phyloP scores from a whole-genome alignment of 2,329 filamentous ascomycete species.

The Epicoccum nigrum region DNA sequence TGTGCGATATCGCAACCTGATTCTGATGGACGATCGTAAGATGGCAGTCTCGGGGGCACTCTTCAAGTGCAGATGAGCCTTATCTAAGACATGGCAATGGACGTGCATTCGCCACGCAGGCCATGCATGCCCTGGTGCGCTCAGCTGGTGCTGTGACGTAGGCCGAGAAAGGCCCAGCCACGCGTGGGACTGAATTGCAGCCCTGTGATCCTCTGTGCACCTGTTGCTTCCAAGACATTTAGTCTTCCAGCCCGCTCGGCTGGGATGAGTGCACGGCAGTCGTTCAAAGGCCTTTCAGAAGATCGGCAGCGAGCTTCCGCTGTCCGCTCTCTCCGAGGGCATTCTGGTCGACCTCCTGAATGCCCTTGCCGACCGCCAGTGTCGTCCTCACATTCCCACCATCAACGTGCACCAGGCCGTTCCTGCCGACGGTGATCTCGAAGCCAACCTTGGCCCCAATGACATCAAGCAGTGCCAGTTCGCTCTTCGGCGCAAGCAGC shows the following conservation, averaged over 20 bases:
- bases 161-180: no score
- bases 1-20: no score
- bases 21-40: no score
- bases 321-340: slow-evolving; percentile 69
- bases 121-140: no score
- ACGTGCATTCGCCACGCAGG: no score
- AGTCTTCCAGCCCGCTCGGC: background rate
- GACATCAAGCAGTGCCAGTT: slow-evolving; percentile 77
- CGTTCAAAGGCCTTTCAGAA: slow-evolving; percentile 58
- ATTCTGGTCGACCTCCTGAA: slow-evolving; percentile 77
- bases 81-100: no score
- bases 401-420: slow-evolving; percentile 91
- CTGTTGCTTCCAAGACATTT: background rate
- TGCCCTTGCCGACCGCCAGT: slow-evolving; percentile 76
- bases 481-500: slow-evolving; percentile 66
- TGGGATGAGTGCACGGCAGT: background rate
- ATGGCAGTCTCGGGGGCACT: no score
- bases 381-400: slow-evolving; percentile 75
- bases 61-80: no score
- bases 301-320: slow-evolving; percentile 70
- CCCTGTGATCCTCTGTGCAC: background rate
- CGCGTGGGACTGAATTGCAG: background rate
- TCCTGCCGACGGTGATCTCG: slow-evolving; percentile 91
- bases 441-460: slow-evolving; percentile 84
- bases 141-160: no score